Conservation (phyloP, 2,329 filamentous ascomycete species). For the Mariannaea sp. region DNA sequence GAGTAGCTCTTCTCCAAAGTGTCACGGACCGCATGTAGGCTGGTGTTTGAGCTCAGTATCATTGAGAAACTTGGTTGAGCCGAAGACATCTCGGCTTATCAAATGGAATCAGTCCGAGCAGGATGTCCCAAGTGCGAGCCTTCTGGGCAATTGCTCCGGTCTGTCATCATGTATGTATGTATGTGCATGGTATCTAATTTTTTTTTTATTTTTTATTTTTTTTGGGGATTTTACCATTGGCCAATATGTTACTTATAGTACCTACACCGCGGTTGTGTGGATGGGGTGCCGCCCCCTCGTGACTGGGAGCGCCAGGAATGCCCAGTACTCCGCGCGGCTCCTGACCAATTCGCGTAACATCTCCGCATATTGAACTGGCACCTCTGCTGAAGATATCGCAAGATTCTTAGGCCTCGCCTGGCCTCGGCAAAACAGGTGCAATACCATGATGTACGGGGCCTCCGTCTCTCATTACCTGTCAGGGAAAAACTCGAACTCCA, state of each 20-base stretch:
- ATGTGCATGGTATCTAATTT: too few relatives aligned
- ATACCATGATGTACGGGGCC: background rate
- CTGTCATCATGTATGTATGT: background rate
- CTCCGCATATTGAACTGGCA: background rate
- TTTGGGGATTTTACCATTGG: background rate
- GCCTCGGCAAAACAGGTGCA: background rate
- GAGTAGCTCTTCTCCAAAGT: background rate
- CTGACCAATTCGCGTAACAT: background rate
- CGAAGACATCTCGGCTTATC: background rate
- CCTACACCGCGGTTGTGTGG: conserved; percentile 3
- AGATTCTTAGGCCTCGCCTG: background rate
- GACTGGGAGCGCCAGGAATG: background rate
- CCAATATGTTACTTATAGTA: conserved; percentile 8
- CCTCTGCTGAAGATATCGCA: background rate
- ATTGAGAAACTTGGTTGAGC: background rate
- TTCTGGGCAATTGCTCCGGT: background rate
- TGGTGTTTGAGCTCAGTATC: background rate
- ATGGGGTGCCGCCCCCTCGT: background rate
- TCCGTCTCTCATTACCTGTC: conserved; percentile 7
- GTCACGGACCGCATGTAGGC: conserved; percentile 1
- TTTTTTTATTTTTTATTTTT: too few relatives aligned
- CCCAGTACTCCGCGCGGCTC: too few relatives aligned
- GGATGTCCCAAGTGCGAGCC: background rate
- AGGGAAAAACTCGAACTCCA: conserved; percentile 13
- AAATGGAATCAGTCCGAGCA: background rate